A percentile compares a stretch with the other conserved stretches of the same genome.
phyloP scores from a whole-genome alignment of 257 asterid species.

The Solanum virginianum region DNA sequence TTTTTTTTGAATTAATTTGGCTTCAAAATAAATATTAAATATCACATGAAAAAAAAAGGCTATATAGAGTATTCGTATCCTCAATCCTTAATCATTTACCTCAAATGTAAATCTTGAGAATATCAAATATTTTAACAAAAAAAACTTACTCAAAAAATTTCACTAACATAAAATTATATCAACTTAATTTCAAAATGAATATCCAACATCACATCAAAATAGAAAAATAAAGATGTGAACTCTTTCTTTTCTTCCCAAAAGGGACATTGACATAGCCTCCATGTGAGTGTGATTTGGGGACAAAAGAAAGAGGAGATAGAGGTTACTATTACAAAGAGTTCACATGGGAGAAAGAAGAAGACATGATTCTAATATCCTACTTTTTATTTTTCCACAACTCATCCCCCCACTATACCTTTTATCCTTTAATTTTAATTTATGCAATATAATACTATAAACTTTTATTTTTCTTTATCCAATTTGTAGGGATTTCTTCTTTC shows the following conservation, averaged over 20 bases:
- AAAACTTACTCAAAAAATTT: neutral
- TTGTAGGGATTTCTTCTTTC: neutral
- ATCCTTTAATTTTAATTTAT: neutral
- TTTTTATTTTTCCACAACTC: conserved; percentile 24
- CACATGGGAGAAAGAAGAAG: conserved; percentile 46
- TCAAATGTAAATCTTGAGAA: neutral
- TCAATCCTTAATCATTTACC: neutral
- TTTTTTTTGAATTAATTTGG: neutral
- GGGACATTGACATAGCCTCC: conserved; percentile 22
- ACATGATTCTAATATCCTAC: conserved; percentile 20
- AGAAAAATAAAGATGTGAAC: neutral
- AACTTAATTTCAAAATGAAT: neutral
- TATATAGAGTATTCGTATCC: neutral
- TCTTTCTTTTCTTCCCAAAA: neutral
- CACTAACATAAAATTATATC: neutral
- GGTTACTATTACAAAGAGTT: conserved; percentile 19
- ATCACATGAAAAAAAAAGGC: neutral
- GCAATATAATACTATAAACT: neutral
- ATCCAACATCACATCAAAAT: neutral
- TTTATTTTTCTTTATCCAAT: neutral
- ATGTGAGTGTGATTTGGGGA: conserved; percentile 53
- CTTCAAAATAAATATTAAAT: neutral
- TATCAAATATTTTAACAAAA: neutral
- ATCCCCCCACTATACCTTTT: neutral
- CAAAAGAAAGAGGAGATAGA: conserved; percentile 34